A percentile compares a stretch with the other conserved stretches of the same genome.
Conservation (phyloP, 352 stramenopile species). For the Phytophthora citrophthora region DNA sequence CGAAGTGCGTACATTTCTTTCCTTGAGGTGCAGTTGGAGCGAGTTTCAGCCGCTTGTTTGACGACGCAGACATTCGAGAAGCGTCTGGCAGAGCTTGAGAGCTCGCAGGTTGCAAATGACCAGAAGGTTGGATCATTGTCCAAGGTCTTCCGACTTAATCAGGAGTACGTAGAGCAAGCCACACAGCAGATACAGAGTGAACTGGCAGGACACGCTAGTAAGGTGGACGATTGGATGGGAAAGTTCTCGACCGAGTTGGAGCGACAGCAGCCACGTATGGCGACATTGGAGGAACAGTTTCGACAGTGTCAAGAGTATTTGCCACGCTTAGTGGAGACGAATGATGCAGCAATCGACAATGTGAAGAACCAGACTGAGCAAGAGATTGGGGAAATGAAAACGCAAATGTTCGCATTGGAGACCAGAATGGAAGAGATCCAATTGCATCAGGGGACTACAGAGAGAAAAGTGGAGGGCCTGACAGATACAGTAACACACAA, state of each 20-base stretch:
- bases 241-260: conserved; percentile 59
- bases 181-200: conserved; percentile 47
- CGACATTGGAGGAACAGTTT: conserved; percentile 47
- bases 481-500: conserved; percentile 46
- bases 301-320: conserved; percentile 51
- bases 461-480: conserved; percentile 51
- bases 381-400: conserved; percentile 60
- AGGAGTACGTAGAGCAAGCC: conserved; percentile 74
- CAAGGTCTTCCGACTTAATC: conserved; percentile 73
- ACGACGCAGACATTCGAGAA: conserved; percentile 73
- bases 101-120: conserved; percentile 45
- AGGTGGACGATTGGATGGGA: conserved; percentile 70
- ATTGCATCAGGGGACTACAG: conserved; percentile 29
- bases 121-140: conserved; percentile 71
- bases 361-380: conserved; percentile 30
- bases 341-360: conserved; percentile 33
- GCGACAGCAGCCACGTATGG: conserved; percentile 42
- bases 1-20: conserved; percentile 89
- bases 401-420: conserved; percentile 52
- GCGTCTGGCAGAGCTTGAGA: conserved; percentile 62
- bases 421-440: conserved; percentile 52
- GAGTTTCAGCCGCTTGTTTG: conserved; percentile 83
- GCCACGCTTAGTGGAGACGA: conserved; percentile 36
- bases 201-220: conserved; percentile 40
- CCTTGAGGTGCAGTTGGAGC: conserved; percentile 88